Evolutionary conservation across 1,139 yeast species (phyloP).

Genomic region (Kluyveromyces sp.): DNA sequence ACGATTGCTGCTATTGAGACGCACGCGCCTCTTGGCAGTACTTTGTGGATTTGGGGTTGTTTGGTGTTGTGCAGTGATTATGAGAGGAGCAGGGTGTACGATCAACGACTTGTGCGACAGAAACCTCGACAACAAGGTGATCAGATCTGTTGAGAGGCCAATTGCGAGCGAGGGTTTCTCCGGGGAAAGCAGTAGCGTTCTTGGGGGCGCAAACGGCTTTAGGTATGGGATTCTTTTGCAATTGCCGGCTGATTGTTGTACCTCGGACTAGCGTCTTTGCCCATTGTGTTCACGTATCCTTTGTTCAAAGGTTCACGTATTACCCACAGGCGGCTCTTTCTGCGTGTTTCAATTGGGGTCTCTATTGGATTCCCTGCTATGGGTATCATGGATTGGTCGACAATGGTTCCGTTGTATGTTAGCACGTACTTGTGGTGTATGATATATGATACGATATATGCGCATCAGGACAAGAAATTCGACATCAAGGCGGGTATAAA

Average conservation of each 20-base stretch:
- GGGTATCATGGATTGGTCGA: slow-evolving; percentile 68
- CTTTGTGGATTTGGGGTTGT: slow-evolving; percentile 55
- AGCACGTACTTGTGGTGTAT: slow-evolving; percentile 88
- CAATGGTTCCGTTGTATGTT: slow-evolving; percentile 69
- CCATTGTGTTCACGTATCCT: slow-evolving; percentile 82
- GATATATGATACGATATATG: slow-evolving; percentile 93
- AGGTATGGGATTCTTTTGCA: slow-evolving; percentile 68
- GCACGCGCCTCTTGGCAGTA: slow-evolving; percentile 57
- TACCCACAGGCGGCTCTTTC: slow-evolving; percentile 86
- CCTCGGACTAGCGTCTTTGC: slow-evolving; percentile 73
- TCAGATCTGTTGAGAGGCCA: slow-evolving; percentile 83
- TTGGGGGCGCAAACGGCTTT: slow-evolving; percentile 62
- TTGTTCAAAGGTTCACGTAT: slow-evolving; percentile 89
- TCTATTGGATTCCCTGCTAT: slow-evolving; percentile 86
- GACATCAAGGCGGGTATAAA: slow-evolving; percentile 87
- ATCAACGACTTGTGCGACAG: slow-evolving; percentile 85
- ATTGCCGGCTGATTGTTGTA: slow-evolving; percentile 72
- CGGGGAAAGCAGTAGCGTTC: slow-evolving; percentile 65
- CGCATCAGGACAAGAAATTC: slow-evolving; percentile 90
- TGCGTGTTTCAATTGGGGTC: slow-evolving; percentile 91
- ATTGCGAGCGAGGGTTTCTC: slow-evolving; percentile 76
- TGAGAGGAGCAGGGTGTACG: slow-evolving; percentile 98
- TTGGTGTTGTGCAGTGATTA: slow-evolving; percentile 71
- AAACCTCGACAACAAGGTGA: slow-evolving; percentile 74
- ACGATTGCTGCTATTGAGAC: slow-evolving; percentile 72